phyloP scores from a whole-genome alignment of 192 early-diverging fungal species.

The Backusella australiensis region DNA sequence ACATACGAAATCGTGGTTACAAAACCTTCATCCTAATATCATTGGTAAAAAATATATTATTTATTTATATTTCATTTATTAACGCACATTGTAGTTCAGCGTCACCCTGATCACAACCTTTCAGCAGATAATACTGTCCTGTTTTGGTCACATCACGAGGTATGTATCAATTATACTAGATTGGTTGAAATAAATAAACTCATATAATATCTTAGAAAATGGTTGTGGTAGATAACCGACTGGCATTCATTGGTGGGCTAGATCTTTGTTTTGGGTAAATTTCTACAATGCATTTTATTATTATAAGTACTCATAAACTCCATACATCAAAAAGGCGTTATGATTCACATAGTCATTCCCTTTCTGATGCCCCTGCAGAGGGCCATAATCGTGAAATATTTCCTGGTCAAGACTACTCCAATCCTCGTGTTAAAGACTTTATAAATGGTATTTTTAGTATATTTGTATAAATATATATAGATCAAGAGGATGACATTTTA shows the following conservation, averaged over 20 bases:
- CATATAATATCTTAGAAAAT: constrained; percentile 56
- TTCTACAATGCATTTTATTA: constrained; percentile 12
- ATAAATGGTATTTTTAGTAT: constrained; percentile 40
- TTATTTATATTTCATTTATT: not conserved
- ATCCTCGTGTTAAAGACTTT: constrained; percentile 83
- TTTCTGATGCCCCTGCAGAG: constrained; percentile 62
- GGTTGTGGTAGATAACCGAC: constrained; percentile 69
- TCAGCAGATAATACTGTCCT: constrained; percentile 52
- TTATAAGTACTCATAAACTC: not conserved
- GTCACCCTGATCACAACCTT: constrained; percentile 74
- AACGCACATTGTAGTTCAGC: constrained; percentile 48
- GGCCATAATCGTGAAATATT: constrained; percentile 44
- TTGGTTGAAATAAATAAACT: not conserved
- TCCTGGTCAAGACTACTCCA: constrained; percentile 85
- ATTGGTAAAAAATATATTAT: constrained; percentile 35
- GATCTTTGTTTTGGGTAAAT: constrained; percentile 77
- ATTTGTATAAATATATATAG: not conserved
- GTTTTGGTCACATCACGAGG: constrained; percentile 82
- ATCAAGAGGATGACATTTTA: constrained; percentile 15
- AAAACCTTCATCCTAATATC: constrained; percentile 73
- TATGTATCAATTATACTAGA: not conserved
- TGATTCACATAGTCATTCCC: constrained; percentile 76
- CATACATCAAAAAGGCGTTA: constrained; percentile 57
- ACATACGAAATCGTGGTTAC: constrained; percentile 69
- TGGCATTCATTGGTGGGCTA: constrained; percentile 83